phyloP scores from a whole-genome alignment of 208 protist genomes.

The Wallacemonas sp. region DNA sequence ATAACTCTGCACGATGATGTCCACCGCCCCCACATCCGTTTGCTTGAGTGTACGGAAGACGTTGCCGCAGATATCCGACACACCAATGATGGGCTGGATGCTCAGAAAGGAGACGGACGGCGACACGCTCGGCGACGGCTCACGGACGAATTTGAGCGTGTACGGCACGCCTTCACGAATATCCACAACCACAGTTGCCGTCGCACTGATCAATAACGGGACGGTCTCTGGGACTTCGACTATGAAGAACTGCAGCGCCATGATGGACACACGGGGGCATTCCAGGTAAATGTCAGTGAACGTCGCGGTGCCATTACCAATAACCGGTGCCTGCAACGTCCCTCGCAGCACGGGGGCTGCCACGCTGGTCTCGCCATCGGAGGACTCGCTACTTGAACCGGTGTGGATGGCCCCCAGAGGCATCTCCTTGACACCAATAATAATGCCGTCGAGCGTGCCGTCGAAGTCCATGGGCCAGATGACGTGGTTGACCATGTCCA shows the following conservation, averaged over 20 bases:
- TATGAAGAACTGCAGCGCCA: background rate
- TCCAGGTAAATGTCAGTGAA: slow-evolving; percentile 13
- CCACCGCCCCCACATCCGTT: slow-evolving; percentile 11
- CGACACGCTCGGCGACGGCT: slow-evolving; percentile 25
- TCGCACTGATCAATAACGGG: background rate
- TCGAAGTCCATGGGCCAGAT: slow-evolving; percentile 6
- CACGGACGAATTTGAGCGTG: slow-evolving; percentile 15
- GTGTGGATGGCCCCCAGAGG: background rate
- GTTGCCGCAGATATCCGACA: slow-evolving; percentile 36
- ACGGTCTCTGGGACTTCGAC: background rate
- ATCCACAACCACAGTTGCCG: background rate
- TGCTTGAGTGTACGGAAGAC: slow-evolving; percentile 16
- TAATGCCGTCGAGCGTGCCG: slow-evolving; percentile 3
- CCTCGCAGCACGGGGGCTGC: background rate
- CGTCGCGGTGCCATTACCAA: slow-evolving; percentile 5
- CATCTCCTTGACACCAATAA: background rate
- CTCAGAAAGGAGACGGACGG: slow-evolving; percentile 20
- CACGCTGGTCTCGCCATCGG: background rate
- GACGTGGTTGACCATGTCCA: slow-evolving; percentile 6
- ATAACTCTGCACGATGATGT: slow-evolving; percentile 16
- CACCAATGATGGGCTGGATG: slow-evolving; percentile 31
- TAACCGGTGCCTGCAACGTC: background rate
- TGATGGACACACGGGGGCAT: background rate
- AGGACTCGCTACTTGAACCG: background rate
- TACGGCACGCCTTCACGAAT: slow-evolving; percentile 22